Base-by-base conservation (phyloP, 116 monocot species). In the Posidonia oceanica region DNA sequence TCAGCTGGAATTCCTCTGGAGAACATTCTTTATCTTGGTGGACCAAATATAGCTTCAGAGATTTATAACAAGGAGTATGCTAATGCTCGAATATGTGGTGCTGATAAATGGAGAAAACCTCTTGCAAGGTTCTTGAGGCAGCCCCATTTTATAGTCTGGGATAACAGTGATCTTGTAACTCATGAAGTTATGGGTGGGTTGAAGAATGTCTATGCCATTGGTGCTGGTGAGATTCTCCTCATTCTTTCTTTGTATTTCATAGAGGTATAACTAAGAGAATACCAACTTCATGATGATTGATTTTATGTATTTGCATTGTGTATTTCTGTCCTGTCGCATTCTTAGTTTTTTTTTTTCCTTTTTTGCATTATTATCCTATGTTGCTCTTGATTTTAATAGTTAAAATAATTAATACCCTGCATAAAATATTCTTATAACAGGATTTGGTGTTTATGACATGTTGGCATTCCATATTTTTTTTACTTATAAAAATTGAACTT, bases 141-240 rank as follows among this genome's bases (percentile, higher is more conserved):
- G 76, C 90, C 94, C 21, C 87, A 94, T 83, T 94, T 94, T 55
- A 89, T 94, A 59, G 94, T 94, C 42, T 94, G 94, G 94, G 94
- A 94, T 70, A 94, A 94, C 36, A 83, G 85, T 52, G 94, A 94
- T 81, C 87, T 94, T 52, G 76, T 90, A 22, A 94, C 94, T 11
- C 94, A 94, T 80, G 94, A 94, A 78, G 90, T 94, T 53, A 94
- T 94, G 94, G 94, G 94, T 67, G 94, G 94, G 20, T 80, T 94
- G 70, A 94, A 94, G 80, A 94, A 94, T 78, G 90, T 94, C 14
- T 94, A 94, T 80, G 94, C 94, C 51, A 94, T 94, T 72, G 94
- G 94, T 39, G 94, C 94, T 39, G 94, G 94, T 93, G 83, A 78
- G 66, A 42, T 66, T 23, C 48, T 48, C 48, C 8, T 48, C 7